Conservation (phyloP, 306 rosid species). For the Chamaecrista fasciculata region DNA sequence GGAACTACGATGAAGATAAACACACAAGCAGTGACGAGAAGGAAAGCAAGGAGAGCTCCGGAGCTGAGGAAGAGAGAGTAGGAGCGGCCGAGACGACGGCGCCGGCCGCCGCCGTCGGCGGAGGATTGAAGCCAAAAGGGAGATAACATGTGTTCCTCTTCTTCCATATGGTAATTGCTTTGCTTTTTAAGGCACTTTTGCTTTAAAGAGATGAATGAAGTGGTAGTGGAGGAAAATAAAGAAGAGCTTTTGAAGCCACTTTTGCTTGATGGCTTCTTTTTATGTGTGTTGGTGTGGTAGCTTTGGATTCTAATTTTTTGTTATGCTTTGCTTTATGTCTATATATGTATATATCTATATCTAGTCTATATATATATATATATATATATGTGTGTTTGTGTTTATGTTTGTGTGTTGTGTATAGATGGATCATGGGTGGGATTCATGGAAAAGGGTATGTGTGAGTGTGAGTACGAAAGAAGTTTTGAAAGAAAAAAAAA, state of each 20-base stretch:
- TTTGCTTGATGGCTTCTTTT: constrained; percentile 9
- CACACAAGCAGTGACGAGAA: constrained; percentile 43
- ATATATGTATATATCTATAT: too few species aligned
- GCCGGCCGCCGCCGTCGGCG: constrained; percentile 16
- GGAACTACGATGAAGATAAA: constrained; percentile 55
- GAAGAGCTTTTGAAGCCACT: background rate
- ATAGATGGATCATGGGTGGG: background rate
- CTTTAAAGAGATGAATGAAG: background rate
- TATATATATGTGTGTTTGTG: too few species aligned
- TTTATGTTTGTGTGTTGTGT: constrained; percentile 25
- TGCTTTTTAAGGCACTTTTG: constrained; percentile 24
- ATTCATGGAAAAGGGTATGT: background rate
- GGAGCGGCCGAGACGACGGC: constrained; percentile 45
- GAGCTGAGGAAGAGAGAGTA: constrained; percentile 54
- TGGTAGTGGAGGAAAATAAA: background rate
- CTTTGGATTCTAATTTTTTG: constrained; percentile 5
- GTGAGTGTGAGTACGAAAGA: background rate
- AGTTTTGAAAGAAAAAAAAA: background rate
- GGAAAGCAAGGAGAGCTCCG: constrained; percentile 41
- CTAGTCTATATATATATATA: too few species aligned
- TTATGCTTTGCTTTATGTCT: constrained; percentile 16
- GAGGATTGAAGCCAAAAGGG: constrained; percentile 61
- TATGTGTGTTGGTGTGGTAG: background rate
- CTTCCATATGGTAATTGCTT: constrained; percentile 42
- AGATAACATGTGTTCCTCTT: constrained; percentile 36